phyloP scores from a whole-genome alignment of 345 rosid species.

The Eucalyptus brandiana region DNA sequence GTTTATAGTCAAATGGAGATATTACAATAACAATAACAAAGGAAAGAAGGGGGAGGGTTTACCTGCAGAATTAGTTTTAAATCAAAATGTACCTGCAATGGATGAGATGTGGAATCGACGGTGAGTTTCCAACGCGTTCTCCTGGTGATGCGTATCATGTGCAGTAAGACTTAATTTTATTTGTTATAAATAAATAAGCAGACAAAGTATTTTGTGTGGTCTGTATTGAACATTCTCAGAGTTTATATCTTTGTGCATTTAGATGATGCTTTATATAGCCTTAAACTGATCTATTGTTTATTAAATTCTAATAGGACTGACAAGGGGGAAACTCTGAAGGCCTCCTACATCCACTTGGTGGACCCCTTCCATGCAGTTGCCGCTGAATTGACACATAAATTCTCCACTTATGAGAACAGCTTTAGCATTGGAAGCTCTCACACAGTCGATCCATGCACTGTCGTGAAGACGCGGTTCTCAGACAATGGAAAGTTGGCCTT shows the following conservation, averaged over 20 bases:
- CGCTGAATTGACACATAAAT: slow-evolving; percentile 67
- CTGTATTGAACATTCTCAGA: background rate
- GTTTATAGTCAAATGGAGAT: background rate
- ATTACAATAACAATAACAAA: background rate
- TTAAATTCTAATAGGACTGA: slow-evolving; percentile 28
- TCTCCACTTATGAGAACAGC: slow-evolving; percentile 42
- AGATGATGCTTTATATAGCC: background rate
- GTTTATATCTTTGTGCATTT: background rate
- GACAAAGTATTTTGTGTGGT: background rate
- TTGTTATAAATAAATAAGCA: background rate
- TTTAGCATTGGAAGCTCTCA: slow-evolving; percentile 60
- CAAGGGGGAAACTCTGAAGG: slow-evolving; percentile 64
- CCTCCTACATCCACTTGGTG: slow-evolving; percentile 56
- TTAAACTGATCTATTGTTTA: background rate
- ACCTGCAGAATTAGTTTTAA: background rate
- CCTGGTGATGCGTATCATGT: background rate
- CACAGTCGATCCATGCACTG: slow-evolving; percentile 37
- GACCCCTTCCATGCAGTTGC: slow-evolving; percentile 43
- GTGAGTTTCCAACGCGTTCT: background rate
- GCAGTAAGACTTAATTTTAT: background rate
- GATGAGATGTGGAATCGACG: background rate
- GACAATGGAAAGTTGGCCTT: slow-evolving; percentile 52
- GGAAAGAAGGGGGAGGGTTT: background rate
- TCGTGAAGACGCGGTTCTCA: slow-evolving; percentile 45
- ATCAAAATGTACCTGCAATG: background rate